Percentiles rank a stretch among this genome's conserved stretches.
phyloP scores from a whole-genome alignment of 1,284 basidiomycete species.

The Trichosporon sp. region DNA sequence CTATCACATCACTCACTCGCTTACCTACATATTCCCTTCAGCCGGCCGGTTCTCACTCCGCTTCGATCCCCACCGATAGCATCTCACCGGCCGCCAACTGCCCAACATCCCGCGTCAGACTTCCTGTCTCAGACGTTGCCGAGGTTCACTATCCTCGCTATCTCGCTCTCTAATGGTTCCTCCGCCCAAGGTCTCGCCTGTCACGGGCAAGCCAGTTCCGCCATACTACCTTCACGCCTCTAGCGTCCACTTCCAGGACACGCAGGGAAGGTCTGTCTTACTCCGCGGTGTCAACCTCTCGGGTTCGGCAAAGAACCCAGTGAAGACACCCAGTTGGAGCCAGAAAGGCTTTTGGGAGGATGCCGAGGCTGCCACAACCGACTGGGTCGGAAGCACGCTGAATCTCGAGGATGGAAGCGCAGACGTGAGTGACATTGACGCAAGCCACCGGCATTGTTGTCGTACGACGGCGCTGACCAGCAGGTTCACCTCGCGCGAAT shows the following conservation, averaged over 20 bases:
- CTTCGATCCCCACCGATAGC: not conserved
- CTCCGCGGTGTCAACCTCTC: constrained; percentile 92
- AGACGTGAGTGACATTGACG: constrained; percentile 40
- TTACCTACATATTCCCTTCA: not conserved
- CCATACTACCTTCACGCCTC: constrained; percentile 65
- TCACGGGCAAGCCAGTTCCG: constrained; percentile 64
- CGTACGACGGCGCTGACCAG: constrained; percentile 41
- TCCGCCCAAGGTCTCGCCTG: constrained; percentile 64
- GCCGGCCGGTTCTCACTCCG: not conserved
- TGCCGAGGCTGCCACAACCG: constrained; percentile 67
- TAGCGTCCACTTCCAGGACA: constrained; percentile 78
- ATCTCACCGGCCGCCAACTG: not conserved
- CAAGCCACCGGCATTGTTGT: not conserved
- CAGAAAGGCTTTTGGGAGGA: constrained; percentile 85
- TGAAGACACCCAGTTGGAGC: constrained; percentile 67
- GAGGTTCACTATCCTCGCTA: not conserved
- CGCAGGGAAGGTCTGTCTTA: constrained; percentile 76
- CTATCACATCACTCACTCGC: not conserved
- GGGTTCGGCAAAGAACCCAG: constrained; percentile 81
- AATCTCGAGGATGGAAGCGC: constrained; percentile 63
- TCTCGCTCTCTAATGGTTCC: constrained; percentile 40
- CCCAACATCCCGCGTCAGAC: not conserved
- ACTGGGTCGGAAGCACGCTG: constrained; percentile 75
- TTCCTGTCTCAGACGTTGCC: not conserved
- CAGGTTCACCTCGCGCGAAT: constrained; percentile 86